Conservation (phyloP, 1,284 basidiomycete genomes). For the Leccinum subrobustum region DNA sequence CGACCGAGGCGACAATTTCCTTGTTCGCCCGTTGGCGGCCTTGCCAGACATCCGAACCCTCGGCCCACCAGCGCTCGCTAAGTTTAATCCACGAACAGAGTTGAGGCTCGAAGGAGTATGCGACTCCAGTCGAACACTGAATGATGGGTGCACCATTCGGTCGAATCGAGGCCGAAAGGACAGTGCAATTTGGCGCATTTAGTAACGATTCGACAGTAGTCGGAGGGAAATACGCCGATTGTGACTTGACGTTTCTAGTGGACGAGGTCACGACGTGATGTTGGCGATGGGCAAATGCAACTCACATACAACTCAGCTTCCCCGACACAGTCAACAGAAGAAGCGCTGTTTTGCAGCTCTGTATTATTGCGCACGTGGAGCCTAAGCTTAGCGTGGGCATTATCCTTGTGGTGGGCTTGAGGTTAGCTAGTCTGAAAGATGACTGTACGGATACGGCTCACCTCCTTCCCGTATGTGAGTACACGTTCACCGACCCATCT, state of each 20-base stretch:
- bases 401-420: slow-evolving; percentile 43
- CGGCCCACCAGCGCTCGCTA: slow-evolving; percentile 77
- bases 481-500: slow-evolving; percentile 77
- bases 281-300: slow-evolving; percentile 8
- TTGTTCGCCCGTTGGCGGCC: slow-evolving; percentile 55
- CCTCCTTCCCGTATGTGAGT: slow-evolving; percentile 79
- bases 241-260: slow-evolving; percentile 70
- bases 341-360: slow-evolving; percentile 61
- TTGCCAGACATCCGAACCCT: slow-evolving; percentile 80
- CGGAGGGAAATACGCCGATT: slow-evolving; percentile 62
- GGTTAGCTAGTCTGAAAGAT: slow-evolving; percentile 5
- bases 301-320: slow-evolving; percentile 73
- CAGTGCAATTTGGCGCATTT: slow-evolving; percentile 49
- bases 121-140: slow-evolving; percentile 69
- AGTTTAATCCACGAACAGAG: slow-evolving; percentile 72
- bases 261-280: slow-evolving; percentile 10
- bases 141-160: slow-evolving; percentile 79
- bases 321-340: slow-evolving; percentile 74
- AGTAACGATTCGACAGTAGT: slow-evolving; percentile 63
- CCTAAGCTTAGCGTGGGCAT: slow-evolving; percentile 78
- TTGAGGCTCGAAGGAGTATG: slow-evolving; percentile 73
- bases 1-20: slow-evolving; percentile 51
- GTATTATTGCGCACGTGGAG: slow-evolving; percentile 66
- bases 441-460: slow-evolving; percentile 32
- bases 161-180: slow-evolving; percentile 62